Evolutionary conservation across 2,329 filamentous ascomycete genomes (phyloP), one percentile per base, ranked within the genome.

Genomic region (Aschersonia sp.): DNA sequence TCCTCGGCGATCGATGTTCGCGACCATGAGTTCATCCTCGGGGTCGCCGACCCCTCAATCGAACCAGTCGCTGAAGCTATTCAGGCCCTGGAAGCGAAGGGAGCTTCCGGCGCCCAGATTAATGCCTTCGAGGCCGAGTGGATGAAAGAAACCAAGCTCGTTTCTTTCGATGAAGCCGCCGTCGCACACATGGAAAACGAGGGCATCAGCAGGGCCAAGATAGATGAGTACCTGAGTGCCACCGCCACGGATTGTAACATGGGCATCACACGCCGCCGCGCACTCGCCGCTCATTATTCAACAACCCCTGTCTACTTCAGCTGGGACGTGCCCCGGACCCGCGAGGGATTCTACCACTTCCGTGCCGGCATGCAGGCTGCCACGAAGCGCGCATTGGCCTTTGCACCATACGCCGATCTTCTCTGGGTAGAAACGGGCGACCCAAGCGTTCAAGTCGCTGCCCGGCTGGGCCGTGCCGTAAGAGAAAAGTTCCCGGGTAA

Each of bases 351-450:
- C 72, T 95, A 94, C 69, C 88, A 95, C 65, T 94, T 87, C 74
- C 76, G 78, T 45, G 85, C 85, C 11, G 89, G 88, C 55, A 83
- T 95, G 71, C 67, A 73, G 6, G 87, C 89, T 0, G 89, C 92
- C 1, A 95, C 87, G 39, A 97, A 97, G 72, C 85, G 92, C 48
- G 89, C 89, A 2, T 81, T 94, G 51, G 87, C 85, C 45, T 97
- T 94, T 58, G 88, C 82, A 0, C 89, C 90, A 0, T 96, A 87
- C 60, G 88, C 92, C 1, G 92, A 98, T 63, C 81, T 98, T 14
- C 76, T 97, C 10, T 98, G 92, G 92, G 86, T 97, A 44, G 92
- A 98, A 70, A 97, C 92, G 0, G 90, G 86, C 45, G 85, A 92
- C 55, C 90, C 92, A 29, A 83, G 80, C 55, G 87, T 97, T 9